Evolutionary conservation across 352 stramenopile genomes (phyloP), one percentile per base, ranked within the genome.

Genomic region (Pythium apleroticum): DNA sequence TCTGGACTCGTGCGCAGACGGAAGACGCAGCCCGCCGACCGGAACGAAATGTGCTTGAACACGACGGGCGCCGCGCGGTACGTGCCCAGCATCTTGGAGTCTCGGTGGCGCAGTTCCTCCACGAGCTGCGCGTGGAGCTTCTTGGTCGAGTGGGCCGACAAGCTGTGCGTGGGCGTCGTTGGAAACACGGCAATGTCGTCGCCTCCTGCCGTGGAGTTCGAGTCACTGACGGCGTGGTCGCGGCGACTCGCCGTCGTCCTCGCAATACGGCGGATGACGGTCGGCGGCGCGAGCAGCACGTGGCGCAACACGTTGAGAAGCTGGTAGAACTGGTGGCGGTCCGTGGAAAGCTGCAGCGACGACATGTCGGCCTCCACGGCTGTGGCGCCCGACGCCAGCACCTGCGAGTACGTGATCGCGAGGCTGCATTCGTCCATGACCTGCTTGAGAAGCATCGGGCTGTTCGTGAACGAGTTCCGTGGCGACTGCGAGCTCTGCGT

Each of bases 321-420:
- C 61, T 95, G 86, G 57, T 90, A 93, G 54, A 95, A 95, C 57
- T 93, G 84, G 30, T 90, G 77, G 5, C 82, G 75, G 67, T 95
- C 86, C 0, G 82, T 88, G 1, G 81, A 88, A 4, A 93, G 71
- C 52, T 89, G 76, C 19, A 93, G 59, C 28, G 88, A 88, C 0
- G 84, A 91, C 52, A 95, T 64, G 48, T 92, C 80, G 5, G 80
- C 74, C 37, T 87, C 74, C 0, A 89, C 81, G 1, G 65, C 73
- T 0, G 77, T 91, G 4, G 78, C 72, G 9, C 72, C 72, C 10
- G 73, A 85, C 9, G 56, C 39, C 4, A 79, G 57, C 11, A 68
- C 65, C 49, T 91, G 77, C 1, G 67, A 84, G 60, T 92, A 95
- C 12, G 76, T 78, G 17, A 64, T 75, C 4, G 68, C 81, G 11